Evolutionary conservation across 2,329 filamentous ascomycete species (phyloP).

Genomic region (Raffaelea albimanens): DNA sequence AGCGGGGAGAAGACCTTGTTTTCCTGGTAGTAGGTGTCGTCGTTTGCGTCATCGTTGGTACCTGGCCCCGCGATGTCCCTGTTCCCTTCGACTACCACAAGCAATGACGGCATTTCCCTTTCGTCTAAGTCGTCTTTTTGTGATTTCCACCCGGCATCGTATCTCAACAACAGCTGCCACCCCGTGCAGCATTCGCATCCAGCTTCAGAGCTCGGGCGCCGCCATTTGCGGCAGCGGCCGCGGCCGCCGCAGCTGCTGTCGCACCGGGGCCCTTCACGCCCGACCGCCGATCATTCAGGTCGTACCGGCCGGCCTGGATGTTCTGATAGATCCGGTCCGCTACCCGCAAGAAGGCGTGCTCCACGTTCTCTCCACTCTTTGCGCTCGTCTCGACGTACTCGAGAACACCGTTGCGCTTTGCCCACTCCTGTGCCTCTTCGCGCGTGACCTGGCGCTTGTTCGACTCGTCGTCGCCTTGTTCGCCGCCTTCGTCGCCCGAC

Average conservation of each 20-base stretch:
- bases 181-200: conserved; percentile 26
- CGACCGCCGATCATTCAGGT: conserved; percentile 83
- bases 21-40: too few species aligned
- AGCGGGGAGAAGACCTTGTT: too few species aligned
- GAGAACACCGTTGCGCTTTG: conserved; percentile 71
- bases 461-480: conserved; percentile 22
- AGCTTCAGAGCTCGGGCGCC: conserved; percentile 30
- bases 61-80: too few species aligned
- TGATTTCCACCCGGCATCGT: too few species aligned
- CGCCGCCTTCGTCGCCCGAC: conserved; percentile 23
- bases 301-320: conserved; percentile 89
- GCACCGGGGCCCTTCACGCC: conserved; percentile 69
- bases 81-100: too few species aligned
- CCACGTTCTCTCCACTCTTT: conserved; percentile 90
- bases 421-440: conserved; percentile 86
- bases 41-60: too few species aligned
- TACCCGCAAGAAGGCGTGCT: conserved; percentile 85
- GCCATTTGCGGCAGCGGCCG: conserved; percentile 26
- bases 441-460: conserved; percentile 71
- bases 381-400: conserved; percentile 95
- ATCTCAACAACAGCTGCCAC: conserved; percentile 39
- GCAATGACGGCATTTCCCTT: too few species aligned
- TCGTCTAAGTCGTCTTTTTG: too few species aligned
- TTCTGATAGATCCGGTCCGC: conserved; percentile 95
- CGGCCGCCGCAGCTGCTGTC: conserved; percentile 4